phyloP scores from a whole-genome alignment of 139 green algal species.

The Chlorella sp. region DNA sequence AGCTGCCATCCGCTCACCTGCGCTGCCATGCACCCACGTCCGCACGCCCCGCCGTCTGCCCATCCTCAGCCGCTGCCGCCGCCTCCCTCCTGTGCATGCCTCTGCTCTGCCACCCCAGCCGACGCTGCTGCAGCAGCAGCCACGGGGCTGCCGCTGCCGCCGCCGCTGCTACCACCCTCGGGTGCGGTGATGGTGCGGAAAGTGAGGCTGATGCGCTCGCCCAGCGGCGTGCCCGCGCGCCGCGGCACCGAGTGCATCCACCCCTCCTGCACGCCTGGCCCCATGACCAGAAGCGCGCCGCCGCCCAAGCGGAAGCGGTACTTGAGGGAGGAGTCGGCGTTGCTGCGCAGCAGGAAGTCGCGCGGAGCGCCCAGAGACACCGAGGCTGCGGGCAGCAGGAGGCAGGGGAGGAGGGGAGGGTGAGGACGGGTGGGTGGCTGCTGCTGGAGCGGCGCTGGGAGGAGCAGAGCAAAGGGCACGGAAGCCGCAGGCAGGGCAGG shows the following conservation, averaged over 20 bases:
- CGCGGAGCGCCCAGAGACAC: slow-evolving; percentile 64
- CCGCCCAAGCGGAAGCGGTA: slow-evolving; percentile 28
- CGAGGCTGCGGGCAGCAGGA: slow-evolving; percentile 34
- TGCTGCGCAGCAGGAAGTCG: slow-evolving; percentile 65
- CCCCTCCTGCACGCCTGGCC: slow-evolving; percentile 52
- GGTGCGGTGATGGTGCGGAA: slow-evolving; percentile 53
- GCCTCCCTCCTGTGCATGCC: no score
- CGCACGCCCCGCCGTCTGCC: no score
- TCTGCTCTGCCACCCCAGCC: no score
- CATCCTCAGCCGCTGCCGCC: no score
- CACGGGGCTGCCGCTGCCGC: not conserved
- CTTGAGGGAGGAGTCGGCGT: slow-evolving; percentile 41
- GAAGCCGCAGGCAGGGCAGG: not conserved
- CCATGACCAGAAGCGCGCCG: slow-evolving; percentile 62
- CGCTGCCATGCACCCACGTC: no score
- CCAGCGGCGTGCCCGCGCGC: not conserved
- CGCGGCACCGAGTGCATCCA: slow-evolving; percentile 67
- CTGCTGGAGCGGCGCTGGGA: no score
- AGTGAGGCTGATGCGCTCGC: slow-evolving; percentile 62
- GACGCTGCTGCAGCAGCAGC: no score
- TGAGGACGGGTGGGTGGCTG: not conserved
- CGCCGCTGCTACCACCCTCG: not conserved
- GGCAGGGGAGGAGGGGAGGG: not conserved
- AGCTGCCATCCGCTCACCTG: no score
- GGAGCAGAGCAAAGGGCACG: slow-evolving; percentile 1